Evolutionary conservation across 2,329 filamentous ascomycete genomes (phyloP), one percentile per base, ranked within the genome.

Genomic region (Blastomyces gilchristii): DNA sequence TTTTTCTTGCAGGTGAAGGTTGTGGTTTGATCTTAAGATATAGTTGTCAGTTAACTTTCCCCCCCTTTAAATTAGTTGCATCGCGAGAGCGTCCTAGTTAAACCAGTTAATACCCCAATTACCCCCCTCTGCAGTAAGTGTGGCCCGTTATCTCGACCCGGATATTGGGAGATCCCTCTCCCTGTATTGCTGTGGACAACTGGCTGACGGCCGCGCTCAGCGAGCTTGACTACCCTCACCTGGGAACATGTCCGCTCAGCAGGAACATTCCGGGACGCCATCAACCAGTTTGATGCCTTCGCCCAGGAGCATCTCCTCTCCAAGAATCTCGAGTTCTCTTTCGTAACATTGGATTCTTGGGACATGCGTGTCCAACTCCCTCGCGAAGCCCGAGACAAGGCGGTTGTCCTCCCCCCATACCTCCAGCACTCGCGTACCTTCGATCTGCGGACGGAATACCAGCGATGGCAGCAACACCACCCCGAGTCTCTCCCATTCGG

Each of bases 201-300:
- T 49, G 60, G 18, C 39, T 52, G 11, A 53, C 31, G 4, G 39
- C 5, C 7, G 11, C 39, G 67, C 65, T 64, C 75, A 97, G 92
- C 94, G 74, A 97, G 92, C 80, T 82, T 99, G 76, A 99, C 94
- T 56, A 99, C 94, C 68, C 82, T 99, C 71, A 97, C 94, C 62
- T 99, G 94, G 94, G 94, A 99, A 78, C 93, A 99, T 80, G 94
- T 99, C 75, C 89, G 93, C 75, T 95, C 93, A 77, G 93, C 94
- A 75, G 94, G 94, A 69, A 93, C 91, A 69, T 99, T 97, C 85
- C 88, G 93, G 71, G 94, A 97, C 79, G 94, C 94, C 69, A 89
- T 99, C 80, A 90, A 89, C 78, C 90, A 91, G 70, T 97, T 99
- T 79, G 92, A 96, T 78, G 83, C 87, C 67, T 99, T 97, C 76